Evolutionary conservation across 768 basidiomycete genomes (phyloP).

Genomic region (Russula compacta): DNA sequence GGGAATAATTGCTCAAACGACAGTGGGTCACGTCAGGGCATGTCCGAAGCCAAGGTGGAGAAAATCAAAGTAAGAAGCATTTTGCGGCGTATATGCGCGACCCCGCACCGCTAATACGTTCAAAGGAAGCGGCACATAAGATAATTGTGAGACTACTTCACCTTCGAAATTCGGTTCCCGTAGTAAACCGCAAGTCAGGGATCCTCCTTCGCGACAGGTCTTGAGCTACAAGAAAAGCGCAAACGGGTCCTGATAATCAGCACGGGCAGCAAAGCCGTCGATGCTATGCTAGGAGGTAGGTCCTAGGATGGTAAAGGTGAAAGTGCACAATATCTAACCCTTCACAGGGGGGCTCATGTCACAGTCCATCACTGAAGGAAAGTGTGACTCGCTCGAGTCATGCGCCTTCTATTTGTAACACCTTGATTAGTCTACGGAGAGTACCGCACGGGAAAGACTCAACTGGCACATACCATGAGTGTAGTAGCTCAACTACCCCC

Average conservation of each 20-base stretch:
- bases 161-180: not conserved
- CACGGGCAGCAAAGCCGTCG: slow-evolving; percentile 89
- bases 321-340: not conserved
- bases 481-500: slow-evolving; percentile 82
- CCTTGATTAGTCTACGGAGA: slow-evolving; percentile 75
- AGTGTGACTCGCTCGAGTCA: not conserved
- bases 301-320: not conserved
- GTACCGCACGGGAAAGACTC: slow-evolving; percentile 93
- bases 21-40: slow-evolving; percentile 45
- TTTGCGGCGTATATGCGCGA: slow-evolving; percentile 7
- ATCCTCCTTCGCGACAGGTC: slow-evolving; percentile 83
- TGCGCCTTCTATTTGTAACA: not conserved
- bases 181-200: slow-evolving; percentile 41
- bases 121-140: slow-evolving; percentile 83
- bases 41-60: slow-evolving; percentile 96
- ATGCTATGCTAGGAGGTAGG: slow-evolving; percentile 78
- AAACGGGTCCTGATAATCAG: slow-evolving; percentile 76
- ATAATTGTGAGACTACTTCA: slow-evolving; percentile 45
- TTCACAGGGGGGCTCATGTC: slow-evolving; percentile 75
- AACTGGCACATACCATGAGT: slow-evolving; percentile 91
- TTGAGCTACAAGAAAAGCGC: slow-evolving; percentile 82
- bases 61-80: slow-evolving; percentile 68
- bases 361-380: slow-evolving; percentile 89
- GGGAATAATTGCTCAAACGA: not conserved
- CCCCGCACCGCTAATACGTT: not conserved